Conservation (phyloP, 495 filamentous ascomycete species). For the Penicillium macrosclerotiorum region DNA sequence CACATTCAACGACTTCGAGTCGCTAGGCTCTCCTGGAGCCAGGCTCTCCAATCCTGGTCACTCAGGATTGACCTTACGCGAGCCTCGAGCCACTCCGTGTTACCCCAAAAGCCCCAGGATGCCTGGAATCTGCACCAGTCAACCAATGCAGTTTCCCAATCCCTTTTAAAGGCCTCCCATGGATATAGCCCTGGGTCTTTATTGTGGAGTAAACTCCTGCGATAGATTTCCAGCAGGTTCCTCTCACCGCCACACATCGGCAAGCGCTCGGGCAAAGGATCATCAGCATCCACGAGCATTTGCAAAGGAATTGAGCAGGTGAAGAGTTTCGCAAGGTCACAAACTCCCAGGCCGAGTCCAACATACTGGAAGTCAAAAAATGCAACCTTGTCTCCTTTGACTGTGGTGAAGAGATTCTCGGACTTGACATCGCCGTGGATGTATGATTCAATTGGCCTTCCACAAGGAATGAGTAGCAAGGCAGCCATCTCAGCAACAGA, state of each 20-base stretch:
- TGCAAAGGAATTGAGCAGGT: constrained; percentile 37
- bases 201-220: constrained; percentile 12
- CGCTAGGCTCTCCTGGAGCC: too few relatives aligned
- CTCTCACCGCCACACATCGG: constrained; percentile 30
- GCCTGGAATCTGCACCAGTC: constrained; percentile 45
- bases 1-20: too few relatives aligned
- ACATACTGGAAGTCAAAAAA: constrained; percentile 45
- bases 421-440: constrained; percentile 45
- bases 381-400: constrained; percentile 27
- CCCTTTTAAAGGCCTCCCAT: constrained; percentile 29
- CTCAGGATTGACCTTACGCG: constrained; percentile 35
- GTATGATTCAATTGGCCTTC: constrained; percentile 31
- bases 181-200: constrained; percentile 16
- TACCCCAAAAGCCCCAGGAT: constrained; percentile 45
- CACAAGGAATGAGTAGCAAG: constrained; percentile 25
- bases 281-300: constrained; percentile 26
- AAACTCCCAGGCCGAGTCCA: constrained; percentile 37
- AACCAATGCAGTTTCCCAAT: constrained; percentile 41
- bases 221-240: constrained; percentile 28
- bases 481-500: constrained; percentile 35
- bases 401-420: constrained; percentile 41
- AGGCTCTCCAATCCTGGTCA: constrained; percentile 29
- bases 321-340: constrained; percentile 41
- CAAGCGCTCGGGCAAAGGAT: constrained; percentile 25
- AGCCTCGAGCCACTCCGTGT: constrained; percentile 41